Evolutionary conservation across 352 stramenopile genomes (phyloP).

Genomic region (Aphanomyces stellatus): DNA sequence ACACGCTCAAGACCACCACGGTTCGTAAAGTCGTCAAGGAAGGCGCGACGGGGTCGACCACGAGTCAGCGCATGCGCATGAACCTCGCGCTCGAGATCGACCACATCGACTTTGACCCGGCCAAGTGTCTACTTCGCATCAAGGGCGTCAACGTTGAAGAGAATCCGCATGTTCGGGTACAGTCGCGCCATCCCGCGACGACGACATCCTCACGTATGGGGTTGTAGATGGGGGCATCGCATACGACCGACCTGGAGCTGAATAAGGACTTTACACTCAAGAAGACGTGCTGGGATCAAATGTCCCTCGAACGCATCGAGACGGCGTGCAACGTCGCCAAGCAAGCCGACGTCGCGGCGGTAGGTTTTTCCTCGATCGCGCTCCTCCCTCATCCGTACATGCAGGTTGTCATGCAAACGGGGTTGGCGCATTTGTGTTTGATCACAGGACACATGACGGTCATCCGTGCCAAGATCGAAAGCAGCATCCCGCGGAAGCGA

Average conservation of each 20-base stretch:
- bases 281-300: conserved; percentile 97
- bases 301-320: conserved; percentile 95
- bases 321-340: conserved; percentile 91
- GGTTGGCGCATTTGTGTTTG: conserved; percentile 95
- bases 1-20: conserved; percentile 95
- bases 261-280: conserved; percentile 94
- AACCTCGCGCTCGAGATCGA: conserved; percentile 94
- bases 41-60: conserved; percentile 91
- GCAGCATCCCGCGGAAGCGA: conserved; percentile 95
- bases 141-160: conserved; percentile 92
- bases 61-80: conserved; percentile 91
- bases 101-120: conserved; percentile 95
- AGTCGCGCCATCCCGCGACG: conserved; percentile 4
- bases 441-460: conserved; percentile 96
- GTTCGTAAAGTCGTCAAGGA: conserved; percentile 97
- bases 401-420: conserved; percentile 91
- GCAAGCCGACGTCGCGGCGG: conserved; percentile 91
- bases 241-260: conserved; percentile 96
- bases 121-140: conserved; percentile 89
- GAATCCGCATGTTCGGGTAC: conserved; percentile 91
- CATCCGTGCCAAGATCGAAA: conserved; percentile 92
- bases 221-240: conserved; percentile 90
- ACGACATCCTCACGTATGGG: not conserved
- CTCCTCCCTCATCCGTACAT: not conserved
- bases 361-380: not conserved